These are phyloP conservation scores for Tephrocybe sp. DNA, from an alignment of 768 basidiomycete species.

Conservation along the genomic window DNA sequence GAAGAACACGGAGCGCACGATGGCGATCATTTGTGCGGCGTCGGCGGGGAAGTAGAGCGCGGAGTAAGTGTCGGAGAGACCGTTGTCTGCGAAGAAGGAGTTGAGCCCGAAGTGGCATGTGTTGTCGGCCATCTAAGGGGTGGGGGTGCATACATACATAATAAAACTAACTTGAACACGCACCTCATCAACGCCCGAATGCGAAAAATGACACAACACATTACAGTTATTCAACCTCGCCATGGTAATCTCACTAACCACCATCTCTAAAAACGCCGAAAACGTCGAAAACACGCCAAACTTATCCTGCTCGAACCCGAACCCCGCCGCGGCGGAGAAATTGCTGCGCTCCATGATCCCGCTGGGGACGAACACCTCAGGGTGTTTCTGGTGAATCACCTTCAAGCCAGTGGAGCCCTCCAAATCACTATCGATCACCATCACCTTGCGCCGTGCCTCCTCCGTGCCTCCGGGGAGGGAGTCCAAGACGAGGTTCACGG, in stretches of 20 bases:
- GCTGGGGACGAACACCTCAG: constrained; percentile 82
- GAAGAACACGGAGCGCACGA: constrained; percentile 79
- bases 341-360: constrained; percentile 88
- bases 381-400: constrained; percentile 86
- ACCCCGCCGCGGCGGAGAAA: constrained; percentile 82
- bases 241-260: constrained; percentile 87
- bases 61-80: constrained; percentile 75
- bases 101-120: constrained; percentile 65
- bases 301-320: constrained; percentile 79
- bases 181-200: constrained; percentile 65
- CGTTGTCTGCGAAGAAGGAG: constrained; percentile 86
- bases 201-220: constrained; percentile 85
- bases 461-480: constrained; percentile 69
- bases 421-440: constrained; percentile 88
- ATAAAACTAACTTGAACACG: too few relatives aligned
- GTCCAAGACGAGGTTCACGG: constrained; percentile 77
- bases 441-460: constrained; percentile 73
- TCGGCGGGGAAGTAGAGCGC: constrained; percentile 90
- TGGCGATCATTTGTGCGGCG: constrained; percentile 72
- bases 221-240: constrained; percentile 90
- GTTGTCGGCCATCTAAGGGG: constrained; percentile 37
- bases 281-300: constrained; percentile 90
- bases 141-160: background rate
- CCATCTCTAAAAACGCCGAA: constrained; percentile 91
- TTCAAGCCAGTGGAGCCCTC: constrained; percentile 91